Evolutionary conservation across 129 eudicot genomes (phyloP), one percentile per base, ranked within the genome.

Genomic region (Calendula officinalis): DNA sequence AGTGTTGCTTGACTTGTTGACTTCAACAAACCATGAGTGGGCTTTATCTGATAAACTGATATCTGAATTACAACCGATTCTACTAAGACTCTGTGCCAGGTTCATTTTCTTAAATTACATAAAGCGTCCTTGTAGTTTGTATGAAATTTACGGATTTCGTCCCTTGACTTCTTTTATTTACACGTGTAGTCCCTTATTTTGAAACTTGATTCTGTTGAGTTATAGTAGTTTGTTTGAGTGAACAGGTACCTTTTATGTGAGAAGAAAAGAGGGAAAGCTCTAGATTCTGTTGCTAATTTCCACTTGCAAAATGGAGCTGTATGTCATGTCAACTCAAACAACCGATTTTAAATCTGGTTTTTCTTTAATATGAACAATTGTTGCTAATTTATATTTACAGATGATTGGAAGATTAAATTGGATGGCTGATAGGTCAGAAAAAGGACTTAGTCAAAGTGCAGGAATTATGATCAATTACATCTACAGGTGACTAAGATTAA

Each of bases 271-370:
- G 98, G 96, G 75, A 91, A 85, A 73, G 96, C 95, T 71, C 60
- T 91, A 56, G 98, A 91, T 75, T 85, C 96, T 64, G 98, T 91
- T 76, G 96, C 89, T 64, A 91, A 91, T 81, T 91, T 91, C 75
- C 98, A 91, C 86, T 77, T 91, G 70, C 98, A 91, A 80, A 91
- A 91, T 78, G 98, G 96, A 78, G 98, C 98, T 27, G 98, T 91
- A 76, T 65, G 94, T 79, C 38, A n/a, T n/a, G n/a, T n/a, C n/a
- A n/a, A n/a, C n/a, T n/a, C n/a, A 15, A 46, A 42, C 68, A 51
- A 39, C 16, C 38, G 4, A 63, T 39, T 11, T 44, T 37, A 59
- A 40, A 33, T 70, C 33, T 62, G 32, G 11, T 66, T 32, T 16
- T 56, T 56, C 55, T 40, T 47, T 55, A 33, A 22, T 34, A 55